Conservation (phyloP, 1,284 basidiomycete species). For the Macrocybe sp. region DNA sequence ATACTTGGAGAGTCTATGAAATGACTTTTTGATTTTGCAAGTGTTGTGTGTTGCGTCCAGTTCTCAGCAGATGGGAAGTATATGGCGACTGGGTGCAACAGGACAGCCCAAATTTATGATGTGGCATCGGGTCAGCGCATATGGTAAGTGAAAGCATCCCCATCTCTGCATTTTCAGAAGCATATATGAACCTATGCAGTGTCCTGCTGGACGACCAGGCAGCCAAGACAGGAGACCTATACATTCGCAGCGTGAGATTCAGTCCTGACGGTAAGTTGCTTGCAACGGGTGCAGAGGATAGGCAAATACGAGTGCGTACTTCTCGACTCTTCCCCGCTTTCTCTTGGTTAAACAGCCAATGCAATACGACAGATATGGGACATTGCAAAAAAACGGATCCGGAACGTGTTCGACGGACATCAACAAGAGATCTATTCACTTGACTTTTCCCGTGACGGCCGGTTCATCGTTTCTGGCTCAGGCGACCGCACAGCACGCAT, state of each 20-base stretch:
- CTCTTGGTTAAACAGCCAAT: not conserved
- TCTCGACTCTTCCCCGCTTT: not conserved
- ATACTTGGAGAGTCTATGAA: not conserved
- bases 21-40: constrained; percentile 19
- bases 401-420: constrained; percentile 74
- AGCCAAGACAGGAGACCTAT: constrained; percentile 67
- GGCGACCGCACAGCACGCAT: constrained; percentile 82
- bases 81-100: constrained; percentile 89
- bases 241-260: constrained; percentile 83
- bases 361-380: constrained; percentile 69
- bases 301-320: constrained; percentile 67
- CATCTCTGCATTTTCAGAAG: not conserved
- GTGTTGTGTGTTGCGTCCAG: constrained; percentile 89
- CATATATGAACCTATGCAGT: not conserved
- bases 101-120: constrained; percentile 88
- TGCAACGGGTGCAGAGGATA: constrained; percentile 83
- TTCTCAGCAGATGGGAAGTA: constrained; percentile 88
- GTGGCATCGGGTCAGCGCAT: constrained; percentile 80
- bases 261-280: constrained; percentile 78
- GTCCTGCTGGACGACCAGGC: constrained; percentile 54
- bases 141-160: constrained; percentile 43
- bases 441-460: constrained; percentile 75
- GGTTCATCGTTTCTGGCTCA: constrained; percentile 76
- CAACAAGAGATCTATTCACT: constrained; percentile 87
- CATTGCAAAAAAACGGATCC: constrained; percentile 65